Base-by-base conservation (phyloP, 345 rosid species). In the Brassica carinata region DNA sequence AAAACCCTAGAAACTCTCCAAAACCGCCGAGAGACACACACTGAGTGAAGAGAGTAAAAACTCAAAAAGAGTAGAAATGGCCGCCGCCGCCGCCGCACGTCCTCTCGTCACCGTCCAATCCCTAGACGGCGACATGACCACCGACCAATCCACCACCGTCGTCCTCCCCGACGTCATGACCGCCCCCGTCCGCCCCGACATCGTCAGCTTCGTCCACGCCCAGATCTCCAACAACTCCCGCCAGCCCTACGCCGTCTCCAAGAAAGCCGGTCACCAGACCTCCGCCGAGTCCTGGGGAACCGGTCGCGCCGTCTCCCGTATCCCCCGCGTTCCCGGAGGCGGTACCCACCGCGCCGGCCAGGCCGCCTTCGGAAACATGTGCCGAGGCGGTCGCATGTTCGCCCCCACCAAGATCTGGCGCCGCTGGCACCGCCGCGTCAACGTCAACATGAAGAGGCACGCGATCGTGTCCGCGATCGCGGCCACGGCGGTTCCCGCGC, bases 371-470 rank as follows among this genome's bases (percentile, higher is more conserved):
- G n/a, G n/a, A n/a, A n/a, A n/a, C n/a, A n/a, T n/a, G n/a, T n/a
- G n/a, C n/a, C n/a, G n/a, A n/a, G n/a, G n/a, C n/a, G 99, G 99
- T 0, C 88, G 99, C n/a, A 96, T 96, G 99, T 96, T 96, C 65
- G 99, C 99, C 53, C 99, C 99, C 0, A 96, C 99, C 31, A 94
- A 90, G 92, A 94, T 90, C 98, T 96, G 98, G 98, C 94, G 99
- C 57, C 85, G 90, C 29, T 96, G 99, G 99, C 99, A 96, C 86
- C 83, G 98, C 4, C 89, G 90, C 69, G 80, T 96, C 81, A 94
- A 92, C 72, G 89, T 94, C 5, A 94, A 91, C 84, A 92, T 88
- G 90, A 96, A 91, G 86, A 65, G 99, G 11, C 90, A 90, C 75
- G 99, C 99, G 0, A 84, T 92, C 0, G 97, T 86, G 4, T 96